phyloP scores from a whole-genome alignment of 1,284 basidiomycete genomes.

The Austroboletus novae-zelandiae region DNA sequence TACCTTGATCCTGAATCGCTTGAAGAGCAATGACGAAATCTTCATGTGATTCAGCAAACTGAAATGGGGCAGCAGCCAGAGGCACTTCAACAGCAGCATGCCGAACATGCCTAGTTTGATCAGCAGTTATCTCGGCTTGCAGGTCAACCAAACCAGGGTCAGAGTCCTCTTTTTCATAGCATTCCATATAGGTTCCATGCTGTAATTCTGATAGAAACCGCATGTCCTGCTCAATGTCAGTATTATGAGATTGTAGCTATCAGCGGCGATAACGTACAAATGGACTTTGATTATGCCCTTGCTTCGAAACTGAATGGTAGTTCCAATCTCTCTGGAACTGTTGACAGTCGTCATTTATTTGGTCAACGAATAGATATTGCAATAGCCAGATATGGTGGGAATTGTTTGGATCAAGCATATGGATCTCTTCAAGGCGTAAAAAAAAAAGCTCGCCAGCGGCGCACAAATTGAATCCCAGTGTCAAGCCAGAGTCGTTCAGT shows the following conservation, averaged over 20 bases:
- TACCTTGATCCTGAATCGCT: background rate
- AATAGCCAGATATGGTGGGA: constrained; percentile 43
- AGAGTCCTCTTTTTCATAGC: background rate
- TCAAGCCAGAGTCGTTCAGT: constrained; percentile 11
- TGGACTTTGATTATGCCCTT: constrained; percentile 1
- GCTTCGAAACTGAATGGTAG: constrained; percentile 1
- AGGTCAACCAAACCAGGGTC: background rate
- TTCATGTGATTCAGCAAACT: background rate
- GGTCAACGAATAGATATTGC: constrained; percentile 39
- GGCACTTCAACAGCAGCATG: background rate
- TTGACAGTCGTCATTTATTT: constrained; percentile 39
- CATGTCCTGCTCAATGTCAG: constrained; percentile 4
- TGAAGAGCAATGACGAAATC: background rate
- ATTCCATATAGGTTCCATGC: background rate
- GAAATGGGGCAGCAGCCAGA: background rate
- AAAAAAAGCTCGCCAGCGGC: constrained; percentile 32
- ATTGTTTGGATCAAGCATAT: constrained; percentile 32
- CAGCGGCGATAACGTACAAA: background rate
- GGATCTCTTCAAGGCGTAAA: constrained; percentile 31
- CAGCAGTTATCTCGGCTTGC: background rate
- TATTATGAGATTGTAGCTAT: background rate
- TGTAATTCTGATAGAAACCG: constrained; percentile 1
- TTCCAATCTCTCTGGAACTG: constrained; percentile 28
- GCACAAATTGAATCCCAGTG: constrained; percentile 21
- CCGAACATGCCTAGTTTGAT: background rate